Base-by-base conservation (phyloP, 768 basidiomycete species). In the Collybia nuda region DNA sequence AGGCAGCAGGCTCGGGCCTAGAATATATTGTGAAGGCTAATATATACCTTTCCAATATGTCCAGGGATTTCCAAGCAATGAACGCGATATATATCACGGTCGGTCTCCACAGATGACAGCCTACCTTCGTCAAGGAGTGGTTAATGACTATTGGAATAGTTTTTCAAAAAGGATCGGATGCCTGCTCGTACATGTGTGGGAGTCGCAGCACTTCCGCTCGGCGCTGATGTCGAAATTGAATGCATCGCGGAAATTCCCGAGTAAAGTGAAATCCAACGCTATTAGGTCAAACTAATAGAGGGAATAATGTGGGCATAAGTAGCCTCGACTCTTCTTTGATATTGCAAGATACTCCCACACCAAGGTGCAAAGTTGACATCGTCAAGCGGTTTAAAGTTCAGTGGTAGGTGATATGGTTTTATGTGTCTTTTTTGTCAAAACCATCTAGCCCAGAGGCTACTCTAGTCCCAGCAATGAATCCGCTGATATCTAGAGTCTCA, bases 401-500 rank as follows among this genome's bases (percentile, higher is more conserved):
- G n/a, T n/a, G n/a, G n/a, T n/a, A n/a, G n/a, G n/a, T n/a, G n/a
- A n/a, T n/a, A n/a, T n/a, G n/a, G n/a, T n/a, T n/a, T n/a, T n/a
- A n/a, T n/a, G n/a, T n/a, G n/a, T n/a, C n/a, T n/a, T n/a, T n/a
- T n/a, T 65, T 65, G 48, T 72, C 67, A 44, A 78, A 72, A 3
- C 66, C 65, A 47, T 78, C 69, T 47, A 88, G 67, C 1, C 91
- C 92, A 7, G 90, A 86, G 1, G 88, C 78, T 12, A 88, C 82
- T 44, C 93, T 77, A 29, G 84, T 77, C 2, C 90, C 91, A 5
- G 88, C 88, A 21, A 95, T 80, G 38, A 94, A 64, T 1, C 84
- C 82, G 53, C 86, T 88, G 90, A 91, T 94, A 61, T 96, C 93
- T 17, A 94, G 68, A 5, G 76, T 68, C 6, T 84, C 81, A 62